phyloP scores from a whole-genome alignment of 129 eudicot species.

The Calendula officinalis region DNA sequence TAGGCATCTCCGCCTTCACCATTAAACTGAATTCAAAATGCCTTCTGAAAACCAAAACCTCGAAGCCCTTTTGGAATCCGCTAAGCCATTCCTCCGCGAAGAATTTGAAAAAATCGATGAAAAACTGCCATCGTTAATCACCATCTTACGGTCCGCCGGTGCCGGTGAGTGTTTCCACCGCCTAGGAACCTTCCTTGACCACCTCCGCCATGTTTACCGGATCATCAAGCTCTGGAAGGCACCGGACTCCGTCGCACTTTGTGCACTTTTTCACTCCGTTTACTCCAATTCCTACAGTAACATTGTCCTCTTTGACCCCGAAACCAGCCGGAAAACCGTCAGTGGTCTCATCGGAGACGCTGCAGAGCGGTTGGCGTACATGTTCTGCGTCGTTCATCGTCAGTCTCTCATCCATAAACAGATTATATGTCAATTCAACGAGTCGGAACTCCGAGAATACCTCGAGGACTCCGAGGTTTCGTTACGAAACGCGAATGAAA shows the following conservation, averaged over 20 bases:
- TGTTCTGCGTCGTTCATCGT: constrained; percentile 76
- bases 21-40: neutral
- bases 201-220: constrained; percentile 60
- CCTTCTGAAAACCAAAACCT: constrained; percentile 16
- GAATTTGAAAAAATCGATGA: constrained; percentile 46
- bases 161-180: constrained; percentile 94
- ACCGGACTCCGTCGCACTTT: constrained; percentile 60
- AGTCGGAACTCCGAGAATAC: constrained; percentile 48
- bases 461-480: constrained; percentile 48
- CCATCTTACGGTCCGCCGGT: constrained; percentile 58
- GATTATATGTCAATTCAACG: constrained; percentile 53
- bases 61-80: constrained; percentile 41
- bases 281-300: constrained; percentile 84
- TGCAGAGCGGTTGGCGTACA: constrained; percentile 63
- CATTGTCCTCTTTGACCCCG: constrained; percentile 77
- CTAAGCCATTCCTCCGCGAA: constrained; percentile 70
- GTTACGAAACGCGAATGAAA: constrained; percentile 33
- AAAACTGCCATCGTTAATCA: constrained; percentile 48
- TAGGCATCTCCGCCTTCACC: constrained; percentile 25
- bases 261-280: constrained; percentile 91
- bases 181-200: constrained; percentile 81
- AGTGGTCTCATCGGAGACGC: constrained; percentile 58
- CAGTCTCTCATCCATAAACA: constrained; percentile 66
- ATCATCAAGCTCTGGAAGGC: constrained; percentile 78
- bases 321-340: constrained; percentile 59